phyloP scores from a whole-genome alignment of 1,284 basidiomycete genomes.

The Fomitiporia mediterranea region DNA sequence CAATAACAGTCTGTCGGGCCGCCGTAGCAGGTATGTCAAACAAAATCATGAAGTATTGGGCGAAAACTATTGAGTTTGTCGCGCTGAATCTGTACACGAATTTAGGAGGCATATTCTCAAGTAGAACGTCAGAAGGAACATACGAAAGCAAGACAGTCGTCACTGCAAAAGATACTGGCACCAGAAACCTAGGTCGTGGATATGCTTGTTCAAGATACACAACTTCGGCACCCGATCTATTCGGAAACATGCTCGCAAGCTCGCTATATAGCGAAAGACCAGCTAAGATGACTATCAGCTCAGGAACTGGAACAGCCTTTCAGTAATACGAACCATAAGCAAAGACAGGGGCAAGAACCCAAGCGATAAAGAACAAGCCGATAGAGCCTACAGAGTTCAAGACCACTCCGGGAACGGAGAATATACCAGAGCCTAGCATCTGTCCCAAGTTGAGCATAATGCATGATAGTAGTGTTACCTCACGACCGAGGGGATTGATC shows the following conservation, averaged over 20 bases:
- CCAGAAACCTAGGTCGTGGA: constrained; percentile 30
- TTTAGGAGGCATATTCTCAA: not conserved
- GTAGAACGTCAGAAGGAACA: constrained; percentile 6
- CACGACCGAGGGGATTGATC: constrained; percentile 38
- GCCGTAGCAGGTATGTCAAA: constrained; percentile 25
- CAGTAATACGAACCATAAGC: constrained; percentile 31
- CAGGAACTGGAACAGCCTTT: not conserved
- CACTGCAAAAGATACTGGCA: constrained; percentile 40
- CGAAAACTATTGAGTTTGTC: constrained; percentile 28
- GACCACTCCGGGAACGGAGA: constrained; percentile 38
- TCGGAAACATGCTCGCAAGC: constrained; percentile 35
- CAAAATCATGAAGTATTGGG: constrained; percentile 27
- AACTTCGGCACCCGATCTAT: constrained; percentile 44
- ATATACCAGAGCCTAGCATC: constrained; percentile 42
- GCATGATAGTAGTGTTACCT: constrained; percentile 38
- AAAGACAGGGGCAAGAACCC: constrained; percentile 39
- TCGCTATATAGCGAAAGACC: constrained; percentile 28
- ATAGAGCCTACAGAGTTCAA: constrained; percentile 39
- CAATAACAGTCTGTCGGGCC: constrained; percentile 24
- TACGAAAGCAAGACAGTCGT: constrained; percentile 39
- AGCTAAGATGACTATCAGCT: constrained; percentile 18
- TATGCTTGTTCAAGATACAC: constrained; percentile 46
- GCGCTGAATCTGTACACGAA: constrained; percentile 23
- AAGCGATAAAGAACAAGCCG: constrained; percentile 38
- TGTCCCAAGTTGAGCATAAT: constrained; percentile 35